These are phyloP conservation scores for Hericium erinaceus DNA, from an alignment of 768 basidiomycete genomes.

Conservation along the genomic window DNA sequence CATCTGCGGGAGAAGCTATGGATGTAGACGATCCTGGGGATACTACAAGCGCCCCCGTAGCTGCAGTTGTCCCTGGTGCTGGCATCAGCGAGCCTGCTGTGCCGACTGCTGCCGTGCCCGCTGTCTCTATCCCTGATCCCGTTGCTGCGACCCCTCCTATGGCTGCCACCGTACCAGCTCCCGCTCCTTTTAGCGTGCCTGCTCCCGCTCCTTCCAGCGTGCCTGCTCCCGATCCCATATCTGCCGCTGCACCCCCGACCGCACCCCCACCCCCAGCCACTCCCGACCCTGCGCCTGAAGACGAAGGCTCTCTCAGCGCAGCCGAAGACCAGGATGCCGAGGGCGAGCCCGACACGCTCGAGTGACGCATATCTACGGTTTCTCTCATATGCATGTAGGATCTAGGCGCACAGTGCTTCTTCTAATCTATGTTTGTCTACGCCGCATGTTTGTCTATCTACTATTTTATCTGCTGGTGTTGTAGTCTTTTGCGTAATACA, in stretches of 20 bases:
- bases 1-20: too few relatives aligned
- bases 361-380: not conserved
- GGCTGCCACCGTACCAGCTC: not conserved
- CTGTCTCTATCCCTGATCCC: too few relatives aligned
- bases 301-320: not conserved
- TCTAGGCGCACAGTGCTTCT: not conserved
- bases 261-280: not conserved
- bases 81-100: too few relatives aligned
- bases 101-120: too few relatives aligned
- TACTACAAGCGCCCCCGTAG: too few relatives aligned
- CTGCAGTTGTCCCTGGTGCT: too few relatives aligned
- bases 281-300: not conserved
- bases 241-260: not conserved
- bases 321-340: not conserved
- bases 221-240: not conserved
- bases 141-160: not conserved
- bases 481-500: not conserved
- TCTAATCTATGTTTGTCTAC: not conserved
- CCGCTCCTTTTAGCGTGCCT: not conserved
- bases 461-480: not conserved
- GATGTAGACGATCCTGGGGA: too few relatives aligned
- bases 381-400: not conserved
- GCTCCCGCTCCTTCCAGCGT: not conserved
- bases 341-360: not conserved
- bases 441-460: not conserved